These are phyloP conservation scores for Hyparrhenia diplandra DNA, from an alignment of 176 grass and related monocot species.

Conservation along the genomic window DNA sequence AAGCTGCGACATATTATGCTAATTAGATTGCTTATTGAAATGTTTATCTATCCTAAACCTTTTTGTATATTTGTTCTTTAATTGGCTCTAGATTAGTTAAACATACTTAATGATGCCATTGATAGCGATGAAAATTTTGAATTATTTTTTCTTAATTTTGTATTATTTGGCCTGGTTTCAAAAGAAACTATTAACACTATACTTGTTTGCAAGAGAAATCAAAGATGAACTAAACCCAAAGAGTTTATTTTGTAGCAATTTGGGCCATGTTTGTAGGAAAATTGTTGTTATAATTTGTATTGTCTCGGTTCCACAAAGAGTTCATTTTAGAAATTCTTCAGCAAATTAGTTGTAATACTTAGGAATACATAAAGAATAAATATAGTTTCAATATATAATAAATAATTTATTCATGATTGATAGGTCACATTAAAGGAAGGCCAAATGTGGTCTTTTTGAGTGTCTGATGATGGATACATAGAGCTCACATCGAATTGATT, in stretches of 20 bases:
- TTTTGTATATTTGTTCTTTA: neutral
- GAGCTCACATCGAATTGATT: too few relatives aligned
- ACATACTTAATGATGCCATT: neutral
- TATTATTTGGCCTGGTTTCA: too few relatives aligned
- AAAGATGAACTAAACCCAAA: too few relatives aligned
- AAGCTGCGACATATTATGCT: constrained; percentile 16
- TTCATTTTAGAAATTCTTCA: neutral
- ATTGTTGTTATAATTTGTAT: too few relatives aligned
- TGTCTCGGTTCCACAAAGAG: too few relatives aligned
- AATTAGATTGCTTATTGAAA: neutral
- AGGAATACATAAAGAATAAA: neutral
- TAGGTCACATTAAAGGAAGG: neutral
- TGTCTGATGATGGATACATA: neutral
- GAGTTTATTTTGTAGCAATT: too few relatives aligned
- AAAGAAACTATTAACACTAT: neutral
- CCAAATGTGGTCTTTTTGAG: neutral
- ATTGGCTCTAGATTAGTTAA: neutral
- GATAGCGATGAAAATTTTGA: neutral
- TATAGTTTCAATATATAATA: neutral
- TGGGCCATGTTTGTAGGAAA: too few relatives aligned
- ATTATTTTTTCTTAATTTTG: neutral
- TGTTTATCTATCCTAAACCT: too few relatives aligned
- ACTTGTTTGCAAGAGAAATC: neutral
- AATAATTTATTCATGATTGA: neutral
- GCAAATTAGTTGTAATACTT: neutral